phyloP scores from a whole-genome alignment of 768 basidiomycete species.

The Multifurca ochricompacta region DNA sequence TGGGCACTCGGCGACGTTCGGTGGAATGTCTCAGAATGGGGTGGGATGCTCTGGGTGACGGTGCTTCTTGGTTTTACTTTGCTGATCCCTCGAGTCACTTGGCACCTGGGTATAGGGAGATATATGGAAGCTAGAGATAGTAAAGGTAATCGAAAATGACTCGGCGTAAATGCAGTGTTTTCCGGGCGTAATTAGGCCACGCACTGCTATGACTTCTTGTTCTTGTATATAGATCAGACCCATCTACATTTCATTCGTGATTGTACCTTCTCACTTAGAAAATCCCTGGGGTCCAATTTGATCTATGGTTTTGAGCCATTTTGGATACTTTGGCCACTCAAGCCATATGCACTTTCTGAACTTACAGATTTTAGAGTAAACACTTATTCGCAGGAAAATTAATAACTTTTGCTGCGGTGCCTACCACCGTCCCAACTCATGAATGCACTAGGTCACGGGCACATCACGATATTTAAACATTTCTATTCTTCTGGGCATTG shows the following conservation, averaged over 20 bases:
- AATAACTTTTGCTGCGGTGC: too few species aligned
- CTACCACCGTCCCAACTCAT: too few species aligned
- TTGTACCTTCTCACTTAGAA: constrained; percentile 3
- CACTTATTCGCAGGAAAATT: too few species aligned
- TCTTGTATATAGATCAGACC: background rate
- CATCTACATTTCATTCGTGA: background rate
- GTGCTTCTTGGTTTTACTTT: constrained; percentile 54
- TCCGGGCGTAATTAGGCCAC: background rate
- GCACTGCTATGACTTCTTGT: background rate
- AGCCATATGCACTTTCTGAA: too few species aligned
- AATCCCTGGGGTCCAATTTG: too few species aligned
- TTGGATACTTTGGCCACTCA: background rate
- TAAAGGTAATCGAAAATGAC: background rate
- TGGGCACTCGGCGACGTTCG: constrained; percentile 70
- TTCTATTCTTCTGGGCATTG: too few species aligned
- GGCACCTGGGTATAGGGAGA: constrained; percentile 69
- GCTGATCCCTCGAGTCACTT: constrained; percentile 61
- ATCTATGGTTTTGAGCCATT: background rate
- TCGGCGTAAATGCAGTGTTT: background rate
- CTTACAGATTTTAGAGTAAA: too few species aligned
- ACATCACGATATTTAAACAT: too few species aligned
- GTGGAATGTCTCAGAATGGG: constrained; percentile 58
- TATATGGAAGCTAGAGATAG: constrained; percentile 64
- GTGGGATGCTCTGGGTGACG: constrained; percentile 62
- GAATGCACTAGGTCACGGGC: too few species aligned